These are phyloP conservation scores for Lactarius quietus DNA, from an alignment of 768 basidiomycete genomes.

Conservation along the genomic window DNA sequence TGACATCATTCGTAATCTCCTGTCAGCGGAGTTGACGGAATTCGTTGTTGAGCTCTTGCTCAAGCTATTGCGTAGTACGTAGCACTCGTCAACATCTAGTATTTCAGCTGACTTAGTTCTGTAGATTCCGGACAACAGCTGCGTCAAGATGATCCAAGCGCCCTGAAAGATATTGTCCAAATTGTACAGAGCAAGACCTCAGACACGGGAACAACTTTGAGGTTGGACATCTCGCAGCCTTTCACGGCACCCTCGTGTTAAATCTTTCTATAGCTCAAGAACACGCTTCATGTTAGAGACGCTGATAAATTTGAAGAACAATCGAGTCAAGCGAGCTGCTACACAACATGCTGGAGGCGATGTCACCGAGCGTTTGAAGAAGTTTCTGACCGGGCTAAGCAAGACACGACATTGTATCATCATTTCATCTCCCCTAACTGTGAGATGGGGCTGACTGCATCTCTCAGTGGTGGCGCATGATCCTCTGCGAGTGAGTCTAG, in stretches of 20 bases:
- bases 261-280: slow-evolving; percentile 58
- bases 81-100: neutral
- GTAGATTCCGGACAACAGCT: slow-evolving; percentile 90
- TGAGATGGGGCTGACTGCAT: slow-evolving; percentile 7
- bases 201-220: slow-evolving; percentile 46
- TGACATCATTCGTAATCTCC: slow-evolving; percentile 77
- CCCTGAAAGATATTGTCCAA: slow-evolving; percentile 86
- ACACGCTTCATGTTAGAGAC: slow-evolving; percentile 96
- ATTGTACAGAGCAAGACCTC: slow-evolving; percentile 73
- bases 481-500: slow-evolving; percentile 77
- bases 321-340: slow-evolving; percentile 66
- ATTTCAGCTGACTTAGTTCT: neutral
- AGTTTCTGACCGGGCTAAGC: slow-evolving; percentile 68
- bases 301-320: slow-evolving; percentile 87
- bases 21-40: slow-evolving; percentile 64
- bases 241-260: neutral
- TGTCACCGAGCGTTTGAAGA: slow-evolving; percentile 83
- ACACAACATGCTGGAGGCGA: slow-evolving; percentile 68
- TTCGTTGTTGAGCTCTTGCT: slow-evolving; percentile 83
- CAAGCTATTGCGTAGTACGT: slow-evolving; percentile 76
- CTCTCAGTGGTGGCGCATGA: slow-evolving; percentile 73
- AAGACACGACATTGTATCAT: slow-evolving; percentile 72
- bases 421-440: neutral
- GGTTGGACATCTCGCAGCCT: slow-evolving; percentile 37
- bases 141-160: slow-evolving; percentile 86